These are phyloP conservation scores for Trichoderma pleuroti DNA, from an alignment of 2,329 filamentous ascomycete species.

Conservation along the genomic window DNA sequence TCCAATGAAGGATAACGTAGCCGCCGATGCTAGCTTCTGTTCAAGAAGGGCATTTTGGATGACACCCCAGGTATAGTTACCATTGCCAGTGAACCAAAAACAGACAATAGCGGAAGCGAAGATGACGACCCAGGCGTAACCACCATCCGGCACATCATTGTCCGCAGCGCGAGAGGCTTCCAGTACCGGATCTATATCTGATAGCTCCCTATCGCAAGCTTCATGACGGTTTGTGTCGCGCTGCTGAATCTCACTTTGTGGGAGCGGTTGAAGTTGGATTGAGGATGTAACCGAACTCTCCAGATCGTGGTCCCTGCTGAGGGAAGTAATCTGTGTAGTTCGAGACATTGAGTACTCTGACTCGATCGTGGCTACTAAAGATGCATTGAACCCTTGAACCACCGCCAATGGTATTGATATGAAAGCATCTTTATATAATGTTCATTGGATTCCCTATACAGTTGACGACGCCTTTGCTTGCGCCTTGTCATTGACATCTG, in stretches of 20 bases:
- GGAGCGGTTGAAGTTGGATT: neutral
- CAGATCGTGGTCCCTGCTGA: neutral
- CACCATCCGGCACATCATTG: neutral
- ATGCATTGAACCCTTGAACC: fast-evolving
- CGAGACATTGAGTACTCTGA: neutral
- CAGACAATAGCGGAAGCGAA: neutral
- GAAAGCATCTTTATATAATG: neutral
- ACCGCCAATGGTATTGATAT: neutral
- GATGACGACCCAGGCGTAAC: neutral
- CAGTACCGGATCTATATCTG: neutral
- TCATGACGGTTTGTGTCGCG: neutral
- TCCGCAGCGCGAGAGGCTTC: neutral
- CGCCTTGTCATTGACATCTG: neutral
- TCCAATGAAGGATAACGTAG: neutral
- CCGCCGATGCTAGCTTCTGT: neutral
- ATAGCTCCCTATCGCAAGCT: neutral
- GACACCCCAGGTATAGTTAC: neutral
- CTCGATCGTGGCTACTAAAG: neutral
- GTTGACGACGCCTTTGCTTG: neutral
- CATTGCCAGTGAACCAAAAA: neutral
- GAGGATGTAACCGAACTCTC: neutral
- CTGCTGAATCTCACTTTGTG: neutral
- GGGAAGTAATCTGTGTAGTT: neutral
- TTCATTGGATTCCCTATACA: neutral
- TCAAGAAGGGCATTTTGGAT: neutral